Evolutionary conservation across 1,284 basidiomycete genomes (phyloP).

Genomic region (Fomitopsis betulina): DNA sequence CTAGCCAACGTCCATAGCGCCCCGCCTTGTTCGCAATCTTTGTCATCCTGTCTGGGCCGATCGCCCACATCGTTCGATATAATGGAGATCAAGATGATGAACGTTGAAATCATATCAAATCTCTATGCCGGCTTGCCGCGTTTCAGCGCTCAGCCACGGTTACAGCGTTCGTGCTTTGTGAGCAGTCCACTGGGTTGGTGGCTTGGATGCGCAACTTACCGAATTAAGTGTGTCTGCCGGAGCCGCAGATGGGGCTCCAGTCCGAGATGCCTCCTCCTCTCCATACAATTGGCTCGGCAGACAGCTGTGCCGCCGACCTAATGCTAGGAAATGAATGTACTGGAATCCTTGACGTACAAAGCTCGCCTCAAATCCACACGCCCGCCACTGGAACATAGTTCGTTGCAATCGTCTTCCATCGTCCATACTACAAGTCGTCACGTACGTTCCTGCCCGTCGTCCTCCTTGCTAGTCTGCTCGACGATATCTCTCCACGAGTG

Average conservation of each 20-base stretch:
- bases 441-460: conserved; percentile 4
- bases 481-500: conserved; percentile 30
- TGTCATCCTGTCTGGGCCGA: not conserved
- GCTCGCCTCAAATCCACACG: not conserved
- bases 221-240: not conserved
- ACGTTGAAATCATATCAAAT: not conserved
- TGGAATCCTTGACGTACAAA: not conserved
- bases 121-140: not conserved
- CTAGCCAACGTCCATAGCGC: not conserved
- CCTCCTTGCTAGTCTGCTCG: conserved; percentile 13
- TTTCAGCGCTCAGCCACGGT: not conserved
- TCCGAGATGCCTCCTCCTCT: not conserved
- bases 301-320: not conserved
- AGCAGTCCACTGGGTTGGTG: not conserved
- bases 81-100: not conserved
- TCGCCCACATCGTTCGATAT: not conserved
- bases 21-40: not conserved
- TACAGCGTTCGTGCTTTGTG: not conserved
- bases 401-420: not conserved
- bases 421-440: not conserved
- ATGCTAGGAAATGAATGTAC: not conserved
- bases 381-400: not conserved
- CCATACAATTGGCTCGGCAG: not conserved
- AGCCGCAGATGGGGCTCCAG: not conserved
- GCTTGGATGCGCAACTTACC: not conserved